Conservation (phyloP, 768 basidiomycete genomes). For the Hydnomerulius pinastri region DNA sequence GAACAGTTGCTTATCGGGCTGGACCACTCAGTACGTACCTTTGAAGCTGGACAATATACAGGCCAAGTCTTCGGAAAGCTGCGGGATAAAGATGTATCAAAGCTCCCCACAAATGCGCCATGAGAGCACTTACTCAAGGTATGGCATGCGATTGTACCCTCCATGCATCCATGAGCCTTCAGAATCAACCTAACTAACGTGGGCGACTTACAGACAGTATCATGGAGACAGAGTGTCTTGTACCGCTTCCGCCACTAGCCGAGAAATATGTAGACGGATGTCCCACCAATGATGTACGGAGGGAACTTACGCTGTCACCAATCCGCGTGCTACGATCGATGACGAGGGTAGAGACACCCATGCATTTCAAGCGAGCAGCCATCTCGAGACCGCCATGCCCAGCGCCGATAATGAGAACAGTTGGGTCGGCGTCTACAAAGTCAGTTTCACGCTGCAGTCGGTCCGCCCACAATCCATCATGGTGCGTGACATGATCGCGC, state of each 20-base stretch:
- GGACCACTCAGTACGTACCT: constrained; percentile 32
- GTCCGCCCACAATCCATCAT: constrained; percentile 54
- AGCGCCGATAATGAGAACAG: constrained; percentile 63
- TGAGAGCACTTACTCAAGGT: constrained; percentile 44
- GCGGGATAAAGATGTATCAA: background rate
- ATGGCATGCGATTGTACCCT: constrained; percentile 59
- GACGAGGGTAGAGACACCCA: constrained; percentile 55
- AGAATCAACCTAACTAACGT: constrained; percentile 4
- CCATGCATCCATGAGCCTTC: background rate
- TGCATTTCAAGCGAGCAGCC: constrained; percentile 59
- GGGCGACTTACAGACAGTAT: constrained; percentile 45
- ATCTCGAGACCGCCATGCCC: constrained; percentile 67
- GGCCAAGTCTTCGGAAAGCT: constrained; percentile 61
- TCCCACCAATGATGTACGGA: constrained; percentile 2
- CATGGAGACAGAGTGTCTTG: constrained; percentile 54
- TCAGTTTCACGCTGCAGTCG: constrained; percentile 41
- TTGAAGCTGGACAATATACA: constrained; percentile 48
- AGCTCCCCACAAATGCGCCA: background rate
- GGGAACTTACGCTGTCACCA: constrained; percentile 43
- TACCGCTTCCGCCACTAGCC: constrained; percentile 56
- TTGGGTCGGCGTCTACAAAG: constrained; percentile 49
- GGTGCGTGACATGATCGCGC: constrained; percentile 42
- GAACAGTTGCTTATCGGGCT: background rate
- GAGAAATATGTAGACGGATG: background rate
- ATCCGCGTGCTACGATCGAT: constrained; percentile 52